These are phyloP conservation scores for Ceratocystis alfenasii DNA, from an alignment of 2,329 filamentous ascomycete genomes.

Conservation along the genomic window DNA sequence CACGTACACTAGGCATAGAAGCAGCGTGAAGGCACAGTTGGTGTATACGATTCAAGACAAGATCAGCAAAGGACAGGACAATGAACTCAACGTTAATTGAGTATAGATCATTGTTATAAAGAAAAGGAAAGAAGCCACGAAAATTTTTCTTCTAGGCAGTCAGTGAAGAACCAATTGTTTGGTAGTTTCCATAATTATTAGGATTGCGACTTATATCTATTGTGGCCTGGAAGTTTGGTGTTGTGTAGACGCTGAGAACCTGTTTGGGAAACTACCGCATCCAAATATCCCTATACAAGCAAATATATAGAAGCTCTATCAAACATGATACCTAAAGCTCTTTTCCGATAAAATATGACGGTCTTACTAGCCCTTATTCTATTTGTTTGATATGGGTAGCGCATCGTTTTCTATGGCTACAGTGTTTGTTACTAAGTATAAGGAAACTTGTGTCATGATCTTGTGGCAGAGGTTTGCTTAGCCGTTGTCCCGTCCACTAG, in stretches of 20 bases:
- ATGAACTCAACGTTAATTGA: background rate
- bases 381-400: background rate
- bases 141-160: background rate
- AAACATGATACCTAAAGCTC: background rate
- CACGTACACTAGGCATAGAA: too few species aligned
- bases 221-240: background rate
- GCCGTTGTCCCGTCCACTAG: background rate
- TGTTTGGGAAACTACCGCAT: background rate
- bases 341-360: background rate
- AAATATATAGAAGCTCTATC: background rate
- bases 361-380: too few species aligned
- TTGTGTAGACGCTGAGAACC: background rate
- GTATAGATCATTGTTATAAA: too few species aligned
- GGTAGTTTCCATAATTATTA: background rate
- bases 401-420: background rate
- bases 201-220: background rate
- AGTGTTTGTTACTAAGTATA: background rate
- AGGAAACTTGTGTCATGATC: background rate
- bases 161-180: background rate
- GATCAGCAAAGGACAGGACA: too few species aligned
- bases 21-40: too few species aligned
- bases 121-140: background rate
- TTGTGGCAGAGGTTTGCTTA: background rate
- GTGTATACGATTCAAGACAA: too few species aligned
- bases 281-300: background rate